phyloP scores from a whole-genome alignment of 768 basidiomycete genomes.

The Psilocybe cubensis region DNA sequence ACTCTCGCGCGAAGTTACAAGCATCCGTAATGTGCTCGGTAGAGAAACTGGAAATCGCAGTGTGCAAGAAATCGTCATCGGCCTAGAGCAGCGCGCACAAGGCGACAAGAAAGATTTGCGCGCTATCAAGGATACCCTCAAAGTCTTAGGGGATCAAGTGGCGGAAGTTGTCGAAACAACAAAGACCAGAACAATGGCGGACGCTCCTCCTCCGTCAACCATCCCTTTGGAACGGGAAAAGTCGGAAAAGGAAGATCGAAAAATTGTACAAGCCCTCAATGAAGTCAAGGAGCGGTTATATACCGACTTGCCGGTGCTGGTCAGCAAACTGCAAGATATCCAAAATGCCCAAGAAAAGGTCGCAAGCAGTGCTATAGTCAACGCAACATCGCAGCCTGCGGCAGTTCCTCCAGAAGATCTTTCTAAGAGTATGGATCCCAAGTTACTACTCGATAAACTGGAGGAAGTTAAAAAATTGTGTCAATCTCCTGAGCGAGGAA shows the following conservation, averaged over 20 bases:
- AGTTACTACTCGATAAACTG: constrained; percentile 21
- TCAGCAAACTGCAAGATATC: constrained; percentile 30
- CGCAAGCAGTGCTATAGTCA: neutral
- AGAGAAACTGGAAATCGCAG: constrained; percentile 27
- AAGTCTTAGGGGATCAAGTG: constrained; percentile 20
- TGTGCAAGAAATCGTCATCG: constrained; percentile 35
- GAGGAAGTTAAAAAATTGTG: constrained; percentile 23
- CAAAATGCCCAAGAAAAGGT: constrained; percentile 8
- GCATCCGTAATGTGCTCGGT: constrained; percentile 27
- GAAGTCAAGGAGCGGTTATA: constrained; percentile 43
- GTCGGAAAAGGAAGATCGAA: constrained; percentile 4
- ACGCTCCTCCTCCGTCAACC: neutral
- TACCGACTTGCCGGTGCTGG: constrained; percentile 37
- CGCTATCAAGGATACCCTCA: constrained; percentile 31
- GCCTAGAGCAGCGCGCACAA: constrained; percentile 30
- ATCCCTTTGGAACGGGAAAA: neutral
- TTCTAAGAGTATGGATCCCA: constrained; percentile 10
- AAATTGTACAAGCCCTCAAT: constrained; percentile 36
- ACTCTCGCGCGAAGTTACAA: constrained; percentile 18
- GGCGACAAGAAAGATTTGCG: constrained; percentile 28
- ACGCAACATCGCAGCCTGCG: constrained; percentile 1
- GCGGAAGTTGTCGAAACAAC: constrained; percentile 4
- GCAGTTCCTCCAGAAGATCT: neutral
- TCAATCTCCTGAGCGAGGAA: neutral
- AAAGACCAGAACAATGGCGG: neutral